Percentiles rank a stretch among this genome's conserved stretches.
These are phyloP conservation scores for Inga leiocalycina DNA, from an alignment of 306 rosid genomes.

Conservation along the genomic window DNA sequence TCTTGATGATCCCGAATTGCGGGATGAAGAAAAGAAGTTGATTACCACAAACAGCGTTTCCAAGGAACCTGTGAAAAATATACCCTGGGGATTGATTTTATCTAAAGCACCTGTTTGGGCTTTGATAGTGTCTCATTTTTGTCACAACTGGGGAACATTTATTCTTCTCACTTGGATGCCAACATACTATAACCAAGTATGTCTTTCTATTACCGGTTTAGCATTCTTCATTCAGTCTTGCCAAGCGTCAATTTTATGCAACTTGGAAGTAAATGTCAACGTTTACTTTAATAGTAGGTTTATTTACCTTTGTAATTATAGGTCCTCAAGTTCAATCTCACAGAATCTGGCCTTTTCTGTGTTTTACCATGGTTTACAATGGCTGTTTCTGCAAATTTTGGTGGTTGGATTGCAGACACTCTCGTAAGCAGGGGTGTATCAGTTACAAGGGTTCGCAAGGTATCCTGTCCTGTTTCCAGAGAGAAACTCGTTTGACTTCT, in stretches of 20 bases:
- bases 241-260: slow-evolving; percentile 12
- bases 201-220: slow-evolving; percentile 23
- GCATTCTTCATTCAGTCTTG: slow-evolving; percentile 10
- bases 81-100: slow-evolving; percentile 90
- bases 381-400: slow-evolving; percentile 96
- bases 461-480: slow-evolving; percentile 35
- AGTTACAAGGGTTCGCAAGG: slow-evolving; percentile 94
- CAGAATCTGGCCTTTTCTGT: slow-evolving; percentile 89
- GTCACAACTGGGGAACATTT: slow-evolving; percentile 99
- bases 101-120: slow-evolving; percentile 99
- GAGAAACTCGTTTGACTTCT: not conserved
- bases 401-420: slow-evolving; percentile 99
- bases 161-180: slow-evolving; percentile 99
- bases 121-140: slow-evolving; percentile 87
- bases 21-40: slow-evolving; percentile 80
- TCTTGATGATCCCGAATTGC: slow-evolving; percentile 87
- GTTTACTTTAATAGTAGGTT: slow-evolving; percentile 19
- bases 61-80: slow-evolving; percentile 83
- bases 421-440: slow-evolving; percentile 86
- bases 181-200: slow-evolving; percentile 94
- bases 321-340: slow-evolving; percentile 99
- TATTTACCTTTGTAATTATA: slow-evolving; percentile 42
- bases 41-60: slow-evolving; percentile 55
- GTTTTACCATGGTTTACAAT: slow-evolving; percentile 93
- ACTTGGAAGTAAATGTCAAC: slow-evolving; percentile 10